These are phyloP conservation scores for Pseudogymnoascus sp. DNA, from an alignment of 2,329 filamentous ascomycete species.

Conservation along the genomic window DNA sequence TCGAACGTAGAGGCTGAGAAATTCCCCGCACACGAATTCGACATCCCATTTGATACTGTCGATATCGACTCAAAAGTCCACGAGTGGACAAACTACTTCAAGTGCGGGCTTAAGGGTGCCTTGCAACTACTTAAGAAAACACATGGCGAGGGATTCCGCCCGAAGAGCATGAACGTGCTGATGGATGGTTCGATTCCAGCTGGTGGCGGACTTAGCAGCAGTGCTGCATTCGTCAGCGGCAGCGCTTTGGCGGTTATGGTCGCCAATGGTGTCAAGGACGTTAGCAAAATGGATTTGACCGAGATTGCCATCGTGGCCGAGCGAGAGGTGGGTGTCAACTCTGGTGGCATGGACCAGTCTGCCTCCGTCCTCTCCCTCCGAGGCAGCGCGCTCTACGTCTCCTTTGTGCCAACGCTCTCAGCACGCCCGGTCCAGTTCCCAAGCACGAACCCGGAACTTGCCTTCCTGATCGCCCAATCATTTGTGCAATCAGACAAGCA, in stretches of 20 bases:
- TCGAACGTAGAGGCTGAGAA: conserved; percentile 68
- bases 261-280: conserved; percentile 66
- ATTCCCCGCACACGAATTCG: conserved; percentile 68
- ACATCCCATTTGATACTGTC: conserved; percentile 55
- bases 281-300: conserved; percentile 86
- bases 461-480: conserved; percentile 88
- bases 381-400: conserved; percentile 81
- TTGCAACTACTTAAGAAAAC: conserved; percentile 67
- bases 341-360: conserved; percentile 95
- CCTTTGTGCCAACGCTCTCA: conserved; percentile 70
- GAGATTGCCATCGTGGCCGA: conserved; percentile 93
- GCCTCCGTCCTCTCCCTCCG: conserved; percentile 88
- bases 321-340: conserved; percentile 89
- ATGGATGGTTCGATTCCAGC: conserved; percentile 88
- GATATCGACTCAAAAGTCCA: conserved; percentile 77
- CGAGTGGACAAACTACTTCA: conserved; percentile 99
- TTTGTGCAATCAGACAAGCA: conserved; percentile 94
- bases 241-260: conserved; percentile 81
- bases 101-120: conserved; percentile 77
- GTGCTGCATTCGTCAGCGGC: conserved; percentile 85
- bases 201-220: conserved; percentile 86
- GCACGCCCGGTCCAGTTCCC: conserved; percentile 76
- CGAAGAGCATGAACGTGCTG: conserved; percentile 74
- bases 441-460: conserved; percentile 69
- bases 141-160: conserved; percentile 48